phyloP scores from a whole-genome alignment of 2,329 filamentous ascomycete species.

The Botrytis sinoallii region DNA sequence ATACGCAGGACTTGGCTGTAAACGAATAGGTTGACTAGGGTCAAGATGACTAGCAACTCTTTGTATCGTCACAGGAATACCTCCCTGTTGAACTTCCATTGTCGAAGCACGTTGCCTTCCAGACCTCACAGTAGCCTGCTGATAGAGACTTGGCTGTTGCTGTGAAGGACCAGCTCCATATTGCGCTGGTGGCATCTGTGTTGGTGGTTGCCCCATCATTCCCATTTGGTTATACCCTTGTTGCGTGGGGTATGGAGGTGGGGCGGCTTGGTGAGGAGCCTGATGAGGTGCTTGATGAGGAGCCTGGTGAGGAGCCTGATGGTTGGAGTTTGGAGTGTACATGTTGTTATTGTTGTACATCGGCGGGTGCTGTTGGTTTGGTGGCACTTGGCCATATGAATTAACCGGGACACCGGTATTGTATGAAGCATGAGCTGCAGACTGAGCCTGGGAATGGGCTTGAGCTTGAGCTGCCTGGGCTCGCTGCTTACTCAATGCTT shows the following conservation, averaged over 20 bases:
- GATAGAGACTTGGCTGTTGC: conserved; percentile 63
- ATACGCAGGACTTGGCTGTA: conserved; percentile 95
- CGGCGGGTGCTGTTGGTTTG: conserved; percentile 61
- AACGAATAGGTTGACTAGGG: conserved; percentile 85
- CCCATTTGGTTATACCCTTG: conserved; percentile 71
- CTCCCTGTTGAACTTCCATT: conserved; percentile 91
- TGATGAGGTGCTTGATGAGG: conserved; percentile 47
- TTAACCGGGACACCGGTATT: neutral
- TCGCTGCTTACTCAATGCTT: conserved; percentile 89
- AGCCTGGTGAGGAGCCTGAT: conserved; percentile 43
- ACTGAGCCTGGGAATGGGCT: conserved; percentile 49
- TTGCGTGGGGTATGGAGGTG: conserved; percentile 78
- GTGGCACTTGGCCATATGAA: conserved; percentile 45
- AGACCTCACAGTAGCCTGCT: conserved; percentile 72
- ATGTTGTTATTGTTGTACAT: conserved; percentile 77
- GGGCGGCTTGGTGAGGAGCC: conserved; percentile 51
- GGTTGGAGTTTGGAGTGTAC: conserved; percentile 62
- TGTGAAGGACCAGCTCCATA: conserved; percentile 53
- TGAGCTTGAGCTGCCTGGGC: conserved; percentile 65
- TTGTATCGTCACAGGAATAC: conserved; percentile 89
- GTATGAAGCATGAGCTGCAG: conserved; percentile 54
- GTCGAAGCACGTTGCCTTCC: conserved; percentile 89
- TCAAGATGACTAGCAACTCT: conserved; percentile 94
- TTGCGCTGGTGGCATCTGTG: conserved; percentile 62
- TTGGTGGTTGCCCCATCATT: conserved; percentile 60